Percentiles rank a stretch among this genome's conserved stretches.
phyloP scores from a whole-genome alignment of 2,329 filamentous ascomycete species.

The Pezicula radicicola region DNA sequence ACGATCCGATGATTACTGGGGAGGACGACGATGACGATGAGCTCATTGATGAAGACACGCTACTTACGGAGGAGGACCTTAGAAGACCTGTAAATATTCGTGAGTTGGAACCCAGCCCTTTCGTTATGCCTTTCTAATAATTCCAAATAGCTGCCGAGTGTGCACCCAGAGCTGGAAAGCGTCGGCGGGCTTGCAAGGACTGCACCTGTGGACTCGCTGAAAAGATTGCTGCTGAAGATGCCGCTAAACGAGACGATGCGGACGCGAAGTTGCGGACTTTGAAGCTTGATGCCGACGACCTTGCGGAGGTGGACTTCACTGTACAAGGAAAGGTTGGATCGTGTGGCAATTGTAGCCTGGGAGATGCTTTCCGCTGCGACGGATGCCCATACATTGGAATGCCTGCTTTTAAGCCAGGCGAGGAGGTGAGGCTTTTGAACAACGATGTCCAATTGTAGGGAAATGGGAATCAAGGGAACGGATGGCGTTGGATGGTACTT shows the following conservation, averaged over 20 bases:
- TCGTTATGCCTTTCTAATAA: conserved; percentile 5
- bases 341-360: conserved; percentile 90
- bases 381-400: conserved; percentile 83
- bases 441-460: conserved; percentile 79
- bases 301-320: conserved; percentile 92
- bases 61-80: conserved; percentile 84
- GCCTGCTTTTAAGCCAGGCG: conserved; percentile 93
- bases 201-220: conserved; percentile 93
- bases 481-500: conserved; percentile 6
- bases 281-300: conserved; percentile 72
- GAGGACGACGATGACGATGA: conserved; percentile 70
- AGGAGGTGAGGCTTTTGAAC: conserved; percentile 86
- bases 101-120: conserved; percentile 45
- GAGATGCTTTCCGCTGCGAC: conserved; percentile 80
- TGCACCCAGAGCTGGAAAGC: conserved; percentile 80
- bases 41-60: conserved; percentile 84
- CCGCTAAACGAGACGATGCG: conserved; percentile 59
- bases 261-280: conserved; percentile 63
- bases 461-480: neutral
- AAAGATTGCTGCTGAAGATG: conserved; percentile 82
- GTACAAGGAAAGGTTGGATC: conserved; percentile 96
- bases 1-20: conserved; percentile 43
- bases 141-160: conserved; percentile 70
- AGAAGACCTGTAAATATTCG: conserved; percentile 74
- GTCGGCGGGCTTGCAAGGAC: conserved; percentile 93